Evolutionary conservation across 2,329 filamentous ascomycete species (phyloP).

Genomic region (Leptographium wingfieldii): DNA sequence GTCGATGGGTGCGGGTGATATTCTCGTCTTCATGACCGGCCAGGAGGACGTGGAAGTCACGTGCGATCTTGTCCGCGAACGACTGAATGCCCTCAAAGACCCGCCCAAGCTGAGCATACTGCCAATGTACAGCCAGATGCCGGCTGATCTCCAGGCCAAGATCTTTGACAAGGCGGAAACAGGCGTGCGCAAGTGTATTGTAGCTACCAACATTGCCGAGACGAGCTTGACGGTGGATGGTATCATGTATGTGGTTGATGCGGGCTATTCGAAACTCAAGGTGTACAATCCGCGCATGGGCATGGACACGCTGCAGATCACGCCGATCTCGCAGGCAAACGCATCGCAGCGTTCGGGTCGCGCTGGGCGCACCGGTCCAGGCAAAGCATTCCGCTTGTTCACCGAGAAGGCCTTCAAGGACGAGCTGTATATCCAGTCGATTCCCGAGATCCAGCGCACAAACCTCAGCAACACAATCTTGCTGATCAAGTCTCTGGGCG

Average conservation of each 20-base stretch:
- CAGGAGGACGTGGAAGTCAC: slow-evolving; percentile 98
- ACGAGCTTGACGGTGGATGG: slow-evolving; percentile 96
- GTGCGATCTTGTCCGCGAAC: slow-evolving; percentile 81
- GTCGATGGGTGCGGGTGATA: slow-evolving; percentile 84
- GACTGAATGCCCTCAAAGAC: slow-evolving; percentile 80
- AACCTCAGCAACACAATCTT: slow-evolving; percentile 93
- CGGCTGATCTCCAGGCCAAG: slow-evolving; percentile 90
- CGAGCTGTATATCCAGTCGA: slow-evolving; percentile 91
- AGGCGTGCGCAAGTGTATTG: slow-evolving; percentile 91
- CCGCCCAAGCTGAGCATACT: slow-evolving; percentile 89
- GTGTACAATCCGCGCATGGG: slow-evolving; percentile 99
- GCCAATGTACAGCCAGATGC: slow-evolving; percentile 99
- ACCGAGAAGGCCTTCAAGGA: slow-evolving; percentile 93
- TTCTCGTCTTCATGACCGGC: slow-evolving; percentile 97
- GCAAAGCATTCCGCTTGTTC: slow-evolving; percentile 87
- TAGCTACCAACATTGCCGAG: slow-evolving; percentile 97
- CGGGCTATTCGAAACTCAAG: slow-evolving; percentile 93
- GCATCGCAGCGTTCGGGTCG: slow-evolving; percentile 85
- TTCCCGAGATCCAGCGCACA: slow-evolving; percentile 93
- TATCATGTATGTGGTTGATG: slow-evolving; percentile 98
- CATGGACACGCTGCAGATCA: slow-evolving; percentile 97
- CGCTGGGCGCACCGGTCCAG: slow-evolving; percentile 86
- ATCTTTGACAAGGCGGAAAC: slow-evolving; percentile 89
- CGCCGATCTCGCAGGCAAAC: slow-evolving; percentile 94
- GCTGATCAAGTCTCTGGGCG: slow-evolving; percentile 84